Evolutionary conservation across 768 basidiomycete genomes (phyloP).

Genomic region (Boletus sensibilis): DNA sequence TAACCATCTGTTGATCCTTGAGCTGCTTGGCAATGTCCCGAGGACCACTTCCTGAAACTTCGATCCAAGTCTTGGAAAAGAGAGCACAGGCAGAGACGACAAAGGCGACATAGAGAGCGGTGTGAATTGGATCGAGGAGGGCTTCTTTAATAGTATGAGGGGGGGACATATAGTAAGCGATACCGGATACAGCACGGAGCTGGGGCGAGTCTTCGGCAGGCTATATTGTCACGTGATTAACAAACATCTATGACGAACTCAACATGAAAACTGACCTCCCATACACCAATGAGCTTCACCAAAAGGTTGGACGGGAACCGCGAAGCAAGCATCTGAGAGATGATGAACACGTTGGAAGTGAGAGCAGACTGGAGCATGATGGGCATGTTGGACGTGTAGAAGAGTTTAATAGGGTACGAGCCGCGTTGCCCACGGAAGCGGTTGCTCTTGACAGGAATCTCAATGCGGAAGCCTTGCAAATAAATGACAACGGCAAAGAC

Average conservation of each 20-base stretch:
- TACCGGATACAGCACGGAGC: conserved; percentile 83
- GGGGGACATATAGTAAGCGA: conserved; percentile 97
- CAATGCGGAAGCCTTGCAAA: conserved; percentile 97
- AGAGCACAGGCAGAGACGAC: conserved; percentile 93
- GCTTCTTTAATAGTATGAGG: conserved; percentile 91
- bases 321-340: conserved; percentile 91
- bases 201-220: conserved; percentile 94
- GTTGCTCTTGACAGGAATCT: conserved; percentile 97
- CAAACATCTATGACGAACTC: neutral
- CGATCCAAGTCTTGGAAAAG: conserved; percentile 99
- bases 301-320: conserved; percentile 92
- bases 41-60: conserved; percentile 94
- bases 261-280: conserved; percentile 71
- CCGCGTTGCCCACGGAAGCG: conserved; percentile 95
- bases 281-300: conserved; percentile 89
- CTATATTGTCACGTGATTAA: conserved; percentile 40
- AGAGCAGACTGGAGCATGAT: conserved; percentile 98
- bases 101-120: conserved; percentile 85
- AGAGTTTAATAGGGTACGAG: conserved; percentile 94
- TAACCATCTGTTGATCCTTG: conserved; percentile 97
- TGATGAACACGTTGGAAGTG: conserved; percentile 91
- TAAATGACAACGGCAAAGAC: conserved; percentile 97
- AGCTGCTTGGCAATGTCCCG: conserved; percentile 96
- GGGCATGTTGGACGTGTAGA: conserved; percentile 99
- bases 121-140: conserved; percentile 92